Percentiles rank a stretch among this genome's conserved stretches.
Evolutionary conservation across 371 early-diverging fungal species (phyloP).

Genomic region (Dichotomocladium elegans): DNA sequence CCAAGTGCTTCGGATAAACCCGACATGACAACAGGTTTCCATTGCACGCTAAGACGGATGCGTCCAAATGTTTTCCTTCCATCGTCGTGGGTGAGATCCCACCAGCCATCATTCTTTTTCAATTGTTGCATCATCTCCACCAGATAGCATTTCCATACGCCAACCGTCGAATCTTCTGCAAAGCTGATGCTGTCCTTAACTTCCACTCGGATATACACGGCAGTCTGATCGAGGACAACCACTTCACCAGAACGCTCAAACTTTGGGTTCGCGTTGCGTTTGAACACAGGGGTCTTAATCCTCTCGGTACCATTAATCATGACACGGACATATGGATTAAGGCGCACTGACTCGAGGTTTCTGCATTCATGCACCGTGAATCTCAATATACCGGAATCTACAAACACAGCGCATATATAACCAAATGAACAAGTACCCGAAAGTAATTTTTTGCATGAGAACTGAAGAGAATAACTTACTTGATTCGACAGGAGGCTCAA

Average conservation of each 20-base stretch:
- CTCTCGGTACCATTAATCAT: slow-evolving; percentile 44
- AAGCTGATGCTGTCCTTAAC: slow-evolving; percentile 39
- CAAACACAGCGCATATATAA: neutral
- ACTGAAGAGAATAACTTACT: slow-evolving; percentile 29
- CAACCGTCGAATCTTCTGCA: slow-evolving; percentile 27
- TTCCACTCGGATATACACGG: slow-evolving; percentile 30
- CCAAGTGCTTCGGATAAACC: slow-evolving; percentile 34
- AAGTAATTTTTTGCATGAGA: neutral
- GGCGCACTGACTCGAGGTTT: slow-evolving; percentile 28
- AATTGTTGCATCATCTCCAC: slow-evolving; percentile 32
- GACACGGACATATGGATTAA: slow-evolving; percentile 45
- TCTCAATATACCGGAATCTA: slow-evolving; percentile 53
- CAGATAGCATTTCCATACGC: slow-evolving; percentile 29
- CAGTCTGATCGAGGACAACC: slow-evolving; percentile 44
- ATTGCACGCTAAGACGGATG: slow-evolving; percentile 42
- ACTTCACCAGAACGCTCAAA: slow-evolving; percentile 49
- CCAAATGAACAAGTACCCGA: neutral
- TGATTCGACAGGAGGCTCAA: slow-evolving; percentile 54
- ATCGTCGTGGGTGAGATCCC: slow-evolving; percentile 22
- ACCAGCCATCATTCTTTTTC: slow-evolving; percentile 40
- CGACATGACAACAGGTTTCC: slow-evolving; percentile 58
- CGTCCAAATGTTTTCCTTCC: slow-evolving; percentile 31
- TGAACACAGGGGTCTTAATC: slow-evolving; percentile 33
- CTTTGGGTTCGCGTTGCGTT: slow-evolving; percentile 41
- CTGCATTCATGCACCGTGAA: slow-evolving; percentile 49